A percentile compares a stretch with the other conserved stretches of the same genome.
Evolutionary conservation across 139 green algal genomes (phyloP).

Genomic region (Penium margaritaceum): DNA sequence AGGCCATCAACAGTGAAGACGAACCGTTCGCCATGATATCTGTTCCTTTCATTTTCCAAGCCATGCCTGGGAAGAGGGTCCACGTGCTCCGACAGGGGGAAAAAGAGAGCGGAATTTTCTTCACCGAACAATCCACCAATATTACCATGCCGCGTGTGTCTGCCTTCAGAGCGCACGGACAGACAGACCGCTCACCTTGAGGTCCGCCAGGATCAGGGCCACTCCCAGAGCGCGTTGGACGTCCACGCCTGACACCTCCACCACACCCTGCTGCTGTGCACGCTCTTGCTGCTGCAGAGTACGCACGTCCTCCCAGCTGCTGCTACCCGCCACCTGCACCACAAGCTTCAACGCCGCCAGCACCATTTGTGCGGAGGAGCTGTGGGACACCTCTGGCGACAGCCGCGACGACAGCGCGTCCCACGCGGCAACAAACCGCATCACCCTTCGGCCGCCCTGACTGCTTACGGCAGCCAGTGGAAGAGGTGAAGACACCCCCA

Average conservation of each 20-base stretch:
- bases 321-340: constrained; percentile 46
- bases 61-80: no score
- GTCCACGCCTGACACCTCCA: constrained; percentile 6
- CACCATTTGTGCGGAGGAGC: constrained; percentile 42
- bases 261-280: constrained; percentile 7
- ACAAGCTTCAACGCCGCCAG: constrained; percentile 60
- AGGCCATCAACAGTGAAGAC: constrained; percentile 2
- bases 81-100: no score
- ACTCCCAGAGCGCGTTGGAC: constrained; percentile 50
- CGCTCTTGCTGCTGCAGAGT: neutral
- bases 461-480: no score
- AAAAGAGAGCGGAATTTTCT: no score
- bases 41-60: no score
- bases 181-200: constrained; percentile 44
- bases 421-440: constrained; percentile 49
- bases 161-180: no score
- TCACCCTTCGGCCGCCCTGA: no score
- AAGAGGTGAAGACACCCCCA: no score
- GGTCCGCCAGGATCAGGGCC: constrained; percentile 61
- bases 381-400: neutral
- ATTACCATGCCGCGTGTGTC: no score
- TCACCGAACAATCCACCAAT: no score
- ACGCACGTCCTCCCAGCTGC: neutral
- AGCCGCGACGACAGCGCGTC: constrained; percentile 32
- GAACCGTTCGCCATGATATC: no score